Evolutionary conservation across 2,329 filamentous ascomycete genomes (phyloP).

Genomic region (Colletotrichum scovillei): DNA sequence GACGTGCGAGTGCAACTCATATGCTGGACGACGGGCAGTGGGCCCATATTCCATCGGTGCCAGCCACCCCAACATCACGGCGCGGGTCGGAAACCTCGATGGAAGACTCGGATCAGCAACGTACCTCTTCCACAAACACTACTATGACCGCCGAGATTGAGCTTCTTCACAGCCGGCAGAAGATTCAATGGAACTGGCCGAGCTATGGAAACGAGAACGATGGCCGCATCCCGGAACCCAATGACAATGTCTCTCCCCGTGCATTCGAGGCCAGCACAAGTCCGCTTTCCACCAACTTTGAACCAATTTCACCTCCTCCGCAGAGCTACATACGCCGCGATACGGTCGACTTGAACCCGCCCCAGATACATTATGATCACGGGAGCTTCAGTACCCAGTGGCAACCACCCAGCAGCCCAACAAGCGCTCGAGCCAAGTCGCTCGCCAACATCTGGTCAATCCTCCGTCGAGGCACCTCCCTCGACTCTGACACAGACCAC

Average conservation of each 20-base stretch:
- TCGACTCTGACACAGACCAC: constrained; percentile 33
- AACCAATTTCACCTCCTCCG: constrained; percentile 27
- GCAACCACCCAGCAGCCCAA: constrained; percentile 28
- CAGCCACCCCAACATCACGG: constrained; percentile 42
- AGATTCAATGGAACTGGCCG: constrained; percentile 36
- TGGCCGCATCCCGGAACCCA: constrained; percentile 17
- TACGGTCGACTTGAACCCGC: constrained; percentile 14
- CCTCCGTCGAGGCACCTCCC: constrained; percentile 35
- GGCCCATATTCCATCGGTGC: constrained; percentile 36
- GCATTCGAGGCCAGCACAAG: constrained; percentile 12
- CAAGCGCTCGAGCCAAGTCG: constrained; percentile 37
- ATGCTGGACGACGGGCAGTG: constrained; percentile 12
- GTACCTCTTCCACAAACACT: constrained; percentile 15
- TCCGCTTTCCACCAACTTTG: constrained; percentile 25
- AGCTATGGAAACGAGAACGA: constrained; percentile 30
- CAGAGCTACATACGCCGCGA: constrained; percentile 32
- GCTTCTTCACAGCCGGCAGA: constrained; percentile 29
- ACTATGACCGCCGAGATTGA: constrained; percentile 30
- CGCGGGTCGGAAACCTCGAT: constrained; percentile 32
- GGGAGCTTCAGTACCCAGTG: constrained; percentile 20
- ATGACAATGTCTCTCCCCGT: background rate
- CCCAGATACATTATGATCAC: background rate
- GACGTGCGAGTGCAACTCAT: constrained; percentile 26
- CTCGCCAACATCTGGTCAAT: constrained; percentile 42
- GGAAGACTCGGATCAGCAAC: constrained; percentile 31